phyloP scores from a whole-genome alignment of 1,284 basidiomycete genomes.

The Fistulina hepatica region DNA sequence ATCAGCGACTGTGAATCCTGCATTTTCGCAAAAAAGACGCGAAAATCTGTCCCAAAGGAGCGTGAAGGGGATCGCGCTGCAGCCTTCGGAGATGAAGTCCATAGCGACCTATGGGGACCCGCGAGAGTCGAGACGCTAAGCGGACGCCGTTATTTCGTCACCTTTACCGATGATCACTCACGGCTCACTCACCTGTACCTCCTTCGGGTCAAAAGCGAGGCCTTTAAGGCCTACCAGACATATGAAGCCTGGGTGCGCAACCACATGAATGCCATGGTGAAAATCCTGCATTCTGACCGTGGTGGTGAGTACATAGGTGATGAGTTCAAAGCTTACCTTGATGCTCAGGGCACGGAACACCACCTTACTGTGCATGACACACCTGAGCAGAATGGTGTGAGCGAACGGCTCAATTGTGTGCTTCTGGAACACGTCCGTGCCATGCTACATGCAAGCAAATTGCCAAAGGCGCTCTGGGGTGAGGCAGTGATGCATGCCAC shows the following conservation, averaged over 20 bases:
- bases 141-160: constrained; percentile 16
- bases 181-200: constrained; percentile 15
- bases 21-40: constrained; percentile 18
- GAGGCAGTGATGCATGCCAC: constrained; percentile 3
- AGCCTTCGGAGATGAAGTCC: constrained; percentile 22
- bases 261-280: constrained; percentile 10
- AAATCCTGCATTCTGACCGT: constrained; percentile 15
- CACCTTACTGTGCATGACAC: constrained; percentile 22
- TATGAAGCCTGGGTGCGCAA: constrained; percentile 10
- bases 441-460: background rate
- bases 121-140: constrained; percentile 19
- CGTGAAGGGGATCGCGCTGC: constrained; percentile 9
- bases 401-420: constrained; percentile 20
- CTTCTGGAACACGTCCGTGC: constrained; percentile 2
- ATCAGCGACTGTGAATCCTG: constrained; percentile 11
- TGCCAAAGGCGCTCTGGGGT: constrained; percentile 5
- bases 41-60: constrained; percentile 16
- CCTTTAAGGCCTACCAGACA: constrained; percentile 12
- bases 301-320: constrained; percentile 16
- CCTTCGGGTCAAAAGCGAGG: constrained; percentile 15
- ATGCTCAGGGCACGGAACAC: constrained; percentile 16
- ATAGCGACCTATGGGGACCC: constrained; percentile 30
- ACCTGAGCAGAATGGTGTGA: constrained; percentile 23
- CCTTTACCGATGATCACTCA: constrained; percentile 19
- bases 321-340: constrained; percentile 15